These are phyloP conservation scores for Pseudopyricularia cyperi DNA, from an alignment of 2,329 filamentous ascomycete genomes.

Conservation along the genomic window DNA sequence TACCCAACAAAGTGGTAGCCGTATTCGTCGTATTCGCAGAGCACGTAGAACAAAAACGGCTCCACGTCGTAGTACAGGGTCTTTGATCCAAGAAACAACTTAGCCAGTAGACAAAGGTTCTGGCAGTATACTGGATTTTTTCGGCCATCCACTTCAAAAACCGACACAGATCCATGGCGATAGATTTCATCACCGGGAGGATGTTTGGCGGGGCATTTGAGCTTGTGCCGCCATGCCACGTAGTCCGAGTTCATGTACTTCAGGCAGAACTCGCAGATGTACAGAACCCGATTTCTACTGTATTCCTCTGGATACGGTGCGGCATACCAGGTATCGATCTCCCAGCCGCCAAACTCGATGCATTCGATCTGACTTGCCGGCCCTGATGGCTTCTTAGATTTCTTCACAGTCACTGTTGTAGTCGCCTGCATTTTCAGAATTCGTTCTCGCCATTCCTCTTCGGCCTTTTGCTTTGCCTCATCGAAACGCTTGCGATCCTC, in stretches of 20 bases:
- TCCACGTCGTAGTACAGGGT: slow-evolving; percentile 97
- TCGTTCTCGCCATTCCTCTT: slow-evolving; percentile 76
- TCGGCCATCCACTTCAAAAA: slow-evolving; percentile 94
- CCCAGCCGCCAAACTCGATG: slow-evolving; percentile 93
- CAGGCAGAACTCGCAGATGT: slow-evolving; percentile 97
- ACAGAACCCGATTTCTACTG: slow-evolving; percentile 89
- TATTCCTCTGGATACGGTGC: slow-evolving; percentile 98
- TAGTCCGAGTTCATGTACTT: slow-evolving; percentile 99
- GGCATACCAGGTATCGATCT: slow-evolving; percentile 98
- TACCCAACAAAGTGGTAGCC: slow-evolving; percentile 98
- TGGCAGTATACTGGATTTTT: slow-evolving; percentile 99
- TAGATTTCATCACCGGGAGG: slow-evolving; percentile 98
- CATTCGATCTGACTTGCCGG: slow-evolving; percentile 95
- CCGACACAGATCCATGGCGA: slow-evolving; percentile 76
- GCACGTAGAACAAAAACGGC: slow-evolving; percentile 92
- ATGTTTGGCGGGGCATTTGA: slow-evolving; percentile 92
- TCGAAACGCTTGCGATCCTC: slow-evolving; percentile 81
- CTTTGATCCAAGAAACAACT: slow-evolving; percentile 96
- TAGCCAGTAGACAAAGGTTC: slow-evolving; percentile 89
- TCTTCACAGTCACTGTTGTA: slow-evolving; percentile 47
- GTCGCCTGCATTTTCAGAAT: slow-evolving; percentile 48
- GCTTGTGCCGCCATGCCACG: slow-evolving; percentile 93
- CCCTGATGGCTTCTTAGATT: slow-evolving; percentile 62
- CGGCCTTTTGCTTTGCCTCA: slow-evolving; percentile 76
- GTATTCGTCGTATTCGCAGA: slow-evolving; percentile 83